Percentiles rank a stretch among this genome's conserved stretches.
phyloP scores from a whole-genome alignment of 2,329 filamentous ascomycete genomes.

The Rhytidhysteron rufulum region DNA sequence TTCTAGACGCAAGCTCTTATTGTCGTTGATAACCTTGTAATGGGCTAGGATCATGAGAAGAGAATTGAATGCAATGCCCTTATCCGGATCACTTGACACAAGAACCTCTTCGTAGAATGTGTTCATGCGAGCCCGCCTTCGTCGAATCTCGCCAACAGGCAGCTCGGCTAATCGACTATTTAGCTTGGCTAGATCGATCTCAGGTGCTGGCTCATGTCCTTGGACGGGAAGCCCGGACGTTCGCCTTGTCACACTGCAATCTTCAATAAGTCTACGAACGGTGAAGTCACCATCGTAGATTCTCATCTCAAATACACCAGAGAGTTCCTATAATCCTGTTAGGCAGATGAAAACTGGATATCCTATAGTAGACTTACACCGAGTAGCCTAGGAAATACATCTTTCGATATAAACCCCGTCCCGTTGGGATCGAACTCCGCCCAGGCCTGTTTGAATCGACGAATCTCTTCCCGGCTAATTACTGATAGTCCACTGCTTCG shows the following conservation, averaged over 20 bases:
- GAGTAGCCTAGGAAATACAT: constrained; percentile 81
- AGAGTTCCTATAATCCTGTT: constrained; percentile 60
- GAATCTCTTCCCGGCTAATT: constrained; percentile 88
- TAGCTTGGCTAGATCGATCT: constrained; percentile 70
- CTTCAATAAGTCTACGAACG: constrained; percentile 79
- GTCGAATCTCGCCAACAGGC: constrained; percentile 70
- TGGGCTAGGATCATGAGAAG: constrained; percentile 95
- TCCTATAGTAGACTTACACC: constrained; percentile 52
- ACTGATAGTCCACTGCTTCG: constrained; percentile 87
- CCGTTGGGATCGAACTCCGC: constrained; percentile 90
- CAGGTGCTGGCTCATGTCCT: constrained; percentile 33
- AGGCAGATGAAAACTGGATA: constrained; percentile 5
- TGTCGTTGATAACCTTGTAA: constrained; percentile 98
- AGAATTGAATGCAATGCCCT: constrained; percentile 85
- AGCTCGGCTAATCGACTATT: constrained; percentile 70
- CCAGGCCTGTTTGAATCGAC: constrained; percentile 98
- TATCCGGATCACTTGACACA: constrained; percentile 84
- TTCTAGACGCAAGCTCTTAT: constrained; percentile 87
- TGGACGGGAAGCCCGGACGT: constrained; percentile 46
- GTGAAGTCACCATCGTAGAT: constrained; percentile 92
- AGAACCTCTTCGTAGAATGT: constrained; percentile 97
- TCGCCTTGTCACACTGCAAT: constrained; percentile 62
- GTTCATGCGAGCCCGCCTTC: constrained; percentile 76
- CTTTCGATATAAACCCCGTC: constrained; percentile 84
- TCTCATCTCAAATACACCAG: constrained; percentile 94